Base-by-base conservation (phyloP, 108 stramenopile genomes). In the Cyclotella cryptica region DNA sequence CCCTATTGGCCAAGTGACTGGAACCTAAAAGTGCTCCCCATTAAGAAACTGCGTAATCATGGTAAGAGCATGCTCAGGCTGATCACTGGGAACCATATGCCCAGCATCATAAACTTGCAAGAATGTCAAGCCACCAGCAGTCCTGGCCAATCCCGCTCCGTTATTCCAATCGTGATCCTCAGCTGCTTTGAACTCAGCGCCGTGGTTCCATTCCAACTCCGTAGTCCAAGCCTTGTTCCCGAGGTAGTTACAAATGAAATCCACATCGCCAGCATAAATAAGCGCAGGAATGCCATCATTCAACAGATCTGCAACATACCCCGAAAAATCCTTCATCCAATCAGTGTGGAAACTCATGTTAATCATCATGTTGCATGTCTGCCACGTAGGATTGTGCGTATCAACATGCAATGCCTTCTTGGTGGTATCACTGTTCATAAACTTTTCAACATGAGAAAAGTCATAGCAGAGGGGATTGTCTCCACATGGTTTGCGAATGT, bases 211-310 rank as follows among this genome's bases (percentile, higher is more conserved):
- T 28, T 90, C 88, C 71, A 99, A 87, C 10, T 74, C 90, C 15
- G 87, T 66, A 8, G 97, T 98, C 98, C 96, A 98, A 27, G 98
- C 98, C 55, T 92, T 67, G 76, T 97, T 98, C 29, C 98, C 98
- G 29, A 98, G 78, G 81, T 96, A 98, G 86, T 99, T 98, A 88
- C 97, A 98, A 75, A 99, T 98, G 82, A 93, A 98, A 83, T 99
- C 98, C 19, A 93, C 85, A 79, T 99, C 98, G 47, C 98, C 96
- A 28, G 96, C 98, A 80, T 99, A 99, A 70, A 99, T 93, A 51
- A 98, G 86, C 6, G 92, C 92, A 17, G 92, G 93, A 42, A 91
- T 86, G 27, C 92, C 95, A 47, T 78, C 90, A 73, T 94, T 81
- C 64, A 98, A 83, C 75, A 98, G 65, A 47, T 98, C 96, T 0